phyloP scores from a whole-genome alignment of 306 rosid genomes.

The Mucuna pruriens region DNA sequence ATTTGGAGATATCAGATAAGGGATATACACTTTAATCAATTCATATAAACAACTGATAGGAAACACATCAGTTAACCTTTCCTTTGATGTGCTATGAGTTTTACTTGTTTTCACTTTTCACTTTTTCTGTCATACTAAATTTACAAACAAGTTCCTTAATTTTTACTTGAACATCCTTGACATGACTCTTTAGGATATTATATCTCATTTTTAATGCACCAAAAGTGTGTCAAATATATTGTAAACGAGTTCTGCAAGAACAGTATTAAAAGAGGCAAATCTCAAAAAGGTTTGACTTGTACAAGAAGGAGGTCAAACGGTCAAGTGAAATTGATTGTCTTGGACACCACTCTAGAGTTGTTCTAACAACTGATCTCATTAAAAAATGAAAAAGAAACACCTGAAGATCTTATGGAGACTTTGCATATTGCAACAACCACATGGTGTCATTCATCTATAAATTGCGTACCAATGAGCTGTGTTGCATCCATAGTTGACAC shows the following conservation, averaged over 20 bases:
- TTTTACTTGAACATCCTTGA: slow-evolving; percentile 5
- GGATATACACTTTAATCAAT: not conserved
- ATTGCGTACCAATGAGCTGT: slow-evolving; percentile 8
- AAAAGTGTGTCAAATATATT: slow-evolving; percentile 35
- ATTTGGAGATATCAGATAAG: not conserved
- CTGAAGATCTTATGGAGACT: not conserved
- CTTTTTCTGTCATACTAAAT: not conserved
- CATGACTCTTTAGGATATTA: not conserved
- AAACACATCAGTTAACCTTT: slow-evolving; percentile 5
- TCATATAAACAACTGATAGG: not conserved
- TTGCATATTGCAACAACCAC: slow-evolving; percentile 13
- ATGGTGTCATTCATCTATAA: slow-evolving; percentile 32
- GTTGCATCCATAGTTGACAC: slow-evolving; percentile 18
- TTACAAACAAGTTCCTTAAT: not conserved
- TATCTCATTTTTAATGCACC: slow-evolving; percentile 23
- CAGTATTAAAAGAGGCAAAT: not conserved
- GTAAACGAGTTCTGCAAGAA: slow-evolving; percentile 1
- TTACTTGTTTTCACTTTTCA: slow-evolving; percentile 2
- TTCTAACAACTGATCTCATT: slow-evolving; percentile 53
- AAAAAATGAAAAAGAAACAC: not conserved
- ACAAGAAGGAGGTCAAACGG: slow-evolving; percentile 56
- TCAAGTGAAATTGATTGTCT: slow-evolving; percentile 55
- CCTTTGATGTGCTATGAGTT: not conserved
- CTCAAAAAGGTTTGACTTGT: slow-evolving; percentile 48
- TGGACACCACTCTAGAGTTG: slow-evolving; percentile 72